Conservation (phyloP, 2,329 filamentous ascomycete species). For the Tolypocladium album region DNA sequence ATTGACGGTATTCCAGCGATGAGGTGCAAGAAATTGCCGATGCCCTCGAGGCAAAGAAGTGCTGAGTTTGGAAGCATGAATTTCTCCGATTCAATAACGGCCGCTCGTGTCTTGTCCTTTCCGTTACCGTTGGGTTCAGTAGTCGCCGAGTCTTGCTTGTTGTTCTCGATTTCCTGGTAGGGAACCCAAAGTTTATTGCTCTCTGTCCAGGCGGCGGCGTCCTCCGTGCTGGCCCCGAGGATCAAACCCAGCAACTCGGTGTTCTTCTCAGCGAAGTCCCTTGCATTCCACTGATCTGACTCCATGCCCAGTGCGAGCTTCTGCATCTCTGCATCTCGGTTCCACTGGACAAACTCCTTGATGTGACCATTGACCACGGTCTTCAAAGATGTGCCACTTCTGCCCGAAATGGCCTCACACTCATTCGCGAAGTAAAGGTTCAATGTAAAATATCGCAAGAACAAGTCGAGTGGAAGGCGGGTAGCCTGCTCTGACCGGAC, state of each 20-base stretch:
- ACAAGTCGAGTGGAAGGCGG: conserved; percentile 55
- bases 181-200: conserved; percentile 48
- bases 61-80: conserved; percentile 83
- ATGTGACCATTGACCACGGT: conserved; percentile 74
- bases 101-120: conserved; percentile 59
- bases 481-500: conserved; percentile 67
- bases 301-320: conserved; percentile 68
- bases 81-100: conserved; percentile 71
- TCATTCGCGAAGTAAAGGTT: conserved; percentile 79
- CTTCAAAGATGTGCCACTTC: conserved; percentile 65
- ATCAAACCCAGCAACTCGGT: conserved; percentile 51
- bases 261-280: conserved; percentile 59
- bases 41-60: conserved; percentile 66
- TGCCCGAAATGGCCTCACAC: conserved; percentile 73
- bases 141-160: conserved; percentile 19
- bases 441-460: conserved; percentile 72
- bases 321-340: conserved; percentile 64
- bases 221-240: conserved; percentile 58
- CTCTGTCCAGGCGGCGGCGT: conserved; percentile 56
- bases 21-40: conserved; percentile 74
- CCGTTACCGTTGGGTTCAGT: conserved; percentile 35
- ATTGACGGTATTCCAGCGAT: conserved; percentile 81
- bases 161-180: conserved; percentile 24
- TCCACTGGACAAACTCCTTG: conserved; percentile 63
- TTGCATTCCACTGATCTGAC: conserved; percentile 68